A percentile compares a stretch with the other conserved stretches of the same genome.
These are phyloP conservation scores for Raphanus sativus DNA, from an alignment of 345 rosid species.

Conservation along the genomic window DNA sequence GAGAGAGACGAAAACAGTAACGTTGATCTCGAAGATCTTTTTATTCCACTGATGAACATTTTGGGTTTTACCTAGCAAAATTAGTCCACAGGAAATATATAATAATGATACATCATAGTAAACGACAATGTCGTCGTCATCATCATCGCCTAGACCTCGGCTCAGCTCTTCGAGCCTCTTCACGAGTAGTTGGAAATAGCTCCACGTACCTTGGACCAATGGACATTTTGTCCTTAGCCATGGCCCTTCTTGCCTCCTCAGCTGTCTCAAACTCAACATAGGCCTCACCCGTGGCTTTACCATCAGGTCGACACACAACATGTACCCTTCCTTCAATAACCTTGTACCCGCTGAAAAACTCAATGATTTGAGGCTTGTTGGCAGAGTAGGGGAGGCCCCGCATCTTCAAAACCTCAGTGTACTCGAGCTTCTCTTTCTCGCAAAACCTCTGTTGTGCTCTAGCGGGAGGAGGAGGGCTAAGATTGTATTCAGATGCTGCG, in stretches of 20 bases:
- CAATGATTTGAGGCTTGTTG: constrained; percentile 60
- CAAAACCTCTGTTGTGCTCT: constrained; percentile 59
- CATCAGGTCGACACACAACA: constrained; percentile 87
- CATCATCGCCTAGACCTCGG: constrained; percentile 91
- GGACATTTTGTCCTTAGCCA: constrained; percentile 88
- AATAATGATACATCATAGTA: constrained; percentile 26
- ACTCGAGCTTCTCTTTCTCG: constrained; percentile 77
- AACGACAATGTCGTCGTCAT: constrained; percentile 59
- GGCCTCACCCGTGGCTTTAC: constrained; percentile 94
- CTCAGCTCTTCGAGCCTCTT: constrained; percentile 84
- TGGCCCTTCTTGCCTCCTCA: constrained; percentile 82
- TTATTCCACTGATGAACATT: constrained; percentile 14
- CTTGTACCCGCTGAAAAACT: constrained; percentile 66
- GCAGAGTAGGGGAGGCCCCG: constrained; percentile 89
- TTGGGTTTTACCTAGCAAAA: constrained; percentile 2
- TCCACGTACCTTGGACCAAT: constrained; percentile 88
- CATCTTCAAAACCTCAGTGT: constrained; percentile 81
- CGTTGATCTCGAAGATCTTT: not conserved
- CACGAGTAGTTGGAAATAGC: constrained; percentile 76
- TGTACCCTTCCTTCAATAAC: constrained; percentile 62
- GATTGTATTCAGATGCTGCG: constrained; percentile 58
- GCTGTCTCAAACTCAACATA: constrained; percentile 74
- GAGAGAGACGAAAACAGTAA: not conserved
- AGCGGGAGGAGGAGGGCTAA: constrained; percentile 58
- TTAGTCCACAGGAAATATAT: constrained; percentile 20